Percentiles rank a stretch among this genome's conserved stretches.
These are phyloP conservation scores for Medicago ruthenica DNA, from an alignment of 306 rosid species.

Conservation along the genomic window DNA sequence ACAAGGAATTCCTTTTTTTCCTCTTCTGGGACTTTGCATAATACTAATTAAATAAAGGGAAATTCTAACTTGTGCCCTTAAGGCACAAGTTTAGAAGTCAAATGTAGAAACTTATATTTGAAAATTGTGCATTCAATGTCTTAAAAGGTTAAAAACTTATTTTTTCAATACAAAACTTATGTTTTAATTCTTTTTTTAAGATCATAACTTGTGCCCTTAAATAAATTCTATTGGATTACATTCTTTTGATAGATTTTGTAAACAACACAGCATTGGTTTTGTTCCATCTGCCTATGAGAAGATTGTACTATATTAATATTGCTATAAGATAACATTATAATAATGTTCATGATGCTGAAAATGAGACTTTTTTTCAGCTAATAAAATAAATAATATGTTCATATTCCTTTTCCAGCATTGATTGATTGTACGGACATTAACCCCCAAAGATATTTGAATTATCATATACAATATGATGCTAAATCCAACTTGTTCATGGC, in stretches of 20 bases:
- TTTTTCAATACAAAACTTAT: too few species aligned
- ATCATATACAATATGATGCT: slow-evolving; percentile 51
- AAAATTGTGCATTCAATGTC: too few species aligned
- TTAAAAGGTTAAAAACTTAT: too few species aligned
- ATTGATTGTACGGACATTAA: slow-evolving; percentile 40
- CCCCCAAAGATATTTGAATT: slow-evolving; percentile 43
- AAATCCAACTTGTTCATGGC: slow-evolving; percentile 63
- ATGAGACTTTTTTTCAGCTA: slow-evolving; percentile 39
- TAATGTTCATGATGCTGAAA: slow-evolving; percentile 55
- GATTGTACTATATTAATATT: slow-evolving; percentile 2
- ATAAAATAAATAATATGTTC: slow-evolving; percentile 46
- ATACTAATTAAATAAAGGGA: slow-evolving; percentile 13
- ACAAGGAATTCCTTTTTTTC: slow-evolving; percentile 20
- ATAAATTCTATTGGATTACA: slow-evolving; percentile 42
- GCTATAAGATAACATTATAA: slow-evolving; percentile 15
- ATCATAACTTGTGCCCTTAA: too few species aligned
- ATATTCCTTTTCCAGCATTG: slow-evolving; percentile 59
- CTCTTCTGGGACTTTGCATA: slow-evolving; percentile 36
- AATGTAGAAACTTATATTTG: too few species aligned
- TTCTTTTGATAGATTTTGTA: slow-evolving; percentile 33
- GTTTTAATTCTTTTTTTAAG: too few species aligned
- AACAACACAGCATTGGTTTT: slow-evolving; percentile 24
- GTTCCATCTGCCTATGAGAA: slow-evolving; percentile 43
- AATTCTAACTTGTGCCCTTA: too few species aligned
- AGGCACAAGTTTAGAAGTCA: too few species aligned